Evolutionary conservation across 305 asterid genomes (phyloP), one percentile per base, ranked within the genome.

Genomic region (Caryopteris hybrid): DNA sequence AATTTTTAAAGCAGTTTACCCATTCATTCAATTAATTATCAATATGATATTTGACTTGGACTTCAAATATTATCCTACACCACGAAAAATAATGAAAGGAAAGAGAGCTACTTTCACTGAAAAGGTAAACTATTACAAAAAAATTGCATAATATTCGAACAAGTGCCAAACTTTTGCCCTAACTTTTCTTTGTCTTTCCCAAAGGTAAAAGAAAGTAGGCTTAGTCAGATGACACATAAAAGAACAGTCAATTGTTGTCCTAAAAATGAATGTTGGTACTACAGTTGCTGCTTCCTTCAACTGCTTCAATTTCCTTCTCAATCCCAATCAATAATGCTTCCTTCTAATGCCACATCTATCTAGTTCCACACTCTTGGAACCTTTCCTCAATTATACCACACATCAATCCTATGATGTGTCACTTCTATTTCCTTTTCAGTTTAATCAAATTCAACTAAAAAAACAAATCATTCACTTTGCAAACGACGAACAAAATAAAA

Each of bases 221-320:
- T 23, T 41, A 18, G 16, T 33, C 59, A 45, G 33, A 59, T 50
- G 23, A 13, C 14, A 34, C 53, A 59, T 16, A 8, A 50, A 68
- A 69, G 25, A 46, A 45, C 34, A 58, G 13, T n/a, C n/a, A n/a
- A n/a, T n/a, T n/a, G 41, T 13, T 29, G 46, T 45, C 51, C 0
- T 29, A 6, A 72, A 57, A 2, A 27, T 5, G 2, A 27, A n/a
- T n/a, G n/a, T n/a, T n/a, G n/a, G n/a, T 5, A 55, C 27, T 21
- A 43, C 3, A 57, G 36, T 47, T 55, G 64, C 7, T 16, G 63
- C 25, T 56, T 60, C 39, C 20, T 41, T 27, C 47, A 47, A 51
- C 48, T 59, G 65, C 52, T 9, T 74, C 70, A 66, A 31, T 68
- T 67, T 73, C 69, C 42, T 36, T 42, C 46, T 17, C 38, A 58